phyloP scores from a whole-genome alignment of 2,329 filamentous ascomycete species.

The Nothophaeocryptopus gaeumannii region DNA sequence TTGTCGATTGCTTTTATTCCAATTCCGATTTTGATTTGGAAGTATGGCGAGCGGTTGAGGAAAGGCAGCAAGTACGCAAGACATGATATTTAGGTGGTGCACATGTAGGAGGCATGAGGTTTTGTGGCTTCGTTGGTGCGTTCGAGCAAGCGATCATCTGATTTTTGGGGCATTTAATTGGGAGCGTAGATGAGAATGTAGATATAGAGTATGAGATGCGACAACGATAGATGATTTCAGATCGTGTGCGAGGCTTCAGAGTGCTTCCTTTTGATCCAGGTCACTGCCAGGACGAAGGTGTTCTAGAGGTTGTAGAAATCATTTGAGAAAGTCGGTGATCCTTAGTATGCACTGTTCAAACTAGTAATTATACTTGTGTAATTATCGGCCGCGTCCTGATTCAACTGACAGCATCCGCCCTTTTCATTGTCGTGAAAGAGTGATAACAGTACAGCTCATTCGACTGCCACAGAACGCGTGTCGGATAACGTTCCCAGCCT shows the following conservation, averaged over 20 bases:
- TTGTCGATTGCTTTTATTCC: constrained; percentile 41
- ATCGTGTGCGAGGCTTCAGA: no score
- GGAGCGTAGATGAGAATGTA: no score
- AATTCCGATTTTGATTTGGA: constrained; percentile 39
- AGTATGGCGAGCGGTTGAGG: constrained; percentile 14
- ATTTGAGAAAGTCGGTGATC: no score
- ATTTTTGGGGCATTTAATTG: no score
- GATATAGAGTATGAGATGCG: no score
- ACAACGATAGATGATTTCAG: no score
- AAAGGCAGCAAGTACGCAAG: constrained; percentile 10
- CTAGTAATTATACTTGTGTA: constrained; percentile 4
- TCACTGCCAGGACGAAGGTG: no score
- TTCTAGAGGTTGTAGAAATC: no score
- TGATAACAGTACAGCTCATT: neutral
- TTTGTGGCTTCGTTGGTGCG: neutral
- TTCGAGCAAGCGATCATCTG: neutral
- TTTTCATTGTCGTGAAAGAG: neutral
- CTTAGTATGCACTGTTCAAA: neutral
- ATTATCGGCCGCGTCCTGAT: neutral
- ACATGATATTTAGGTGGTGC: constrained; percentile 9
- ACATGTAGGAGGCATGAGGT: no score
- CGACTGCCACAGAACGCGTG: neutral
- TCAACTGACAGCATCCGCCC: neutral
- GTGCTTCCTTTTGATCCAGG: no score
- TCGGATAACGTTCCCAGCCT: neutral